Percentiles rank a stretch among this genome's conserved stretches.
These are phyloP conservation scores for Starmerella floris DNA, from an alignment of 805 yeast genomes.

Conservation along the genomic window DNA sequence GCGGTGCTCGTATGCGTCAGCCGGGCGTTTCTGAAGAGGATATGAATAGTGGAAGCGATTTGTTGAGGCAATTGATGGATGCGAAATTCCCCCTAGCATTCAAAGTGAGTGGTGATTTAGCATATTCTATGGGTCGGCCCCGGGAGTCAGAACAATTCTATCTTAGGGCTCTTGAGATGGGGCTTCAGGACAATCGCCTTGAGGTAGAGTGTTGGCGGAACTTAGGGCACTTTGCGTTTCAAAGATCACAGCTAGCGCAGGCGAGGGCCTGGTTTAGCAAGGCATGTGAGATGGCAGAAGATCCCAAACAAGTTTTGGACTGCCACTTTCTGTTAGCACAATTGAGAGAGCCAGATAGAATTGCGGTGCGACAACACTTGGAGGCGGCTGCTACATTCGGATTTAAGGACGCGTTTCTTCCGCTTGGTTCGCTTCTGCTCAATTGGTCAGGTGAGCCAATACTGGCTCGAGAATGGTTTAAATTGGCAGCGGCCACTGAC, in stretches of 20 bases:
- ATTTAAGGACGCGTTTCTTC: slow-evolving; percentile 58
- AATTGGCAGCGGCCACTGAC: slow-evolving; percentile 40
- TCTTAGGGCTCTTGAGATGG: slow-evolving; percentile 39
- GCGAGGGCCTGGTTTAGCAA: slow-evolving; percentile 50
- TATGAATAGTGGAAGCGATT: slow-evolving; percentile 44
- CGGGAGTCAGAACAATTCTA: slow-evolving; percentile 49
- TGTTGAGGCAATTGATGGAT: slow-evolving; percentile 45
- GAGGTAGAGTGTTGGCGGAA: slow-evolving; percentile 61
- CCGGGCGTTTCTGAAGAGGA: slow-evolving; percentile 38
- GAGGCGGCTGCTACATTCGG: slow-evolving; percentile 71
- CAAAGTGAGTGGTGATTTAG: slow-evolving; percentile 68
- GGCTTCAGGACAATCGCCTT: slow-evolving; percentile 34
- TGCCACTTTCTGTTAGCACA: slow-evolving; percentile 71
- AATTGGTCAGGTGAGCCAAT: slow-evolving; percentile 51
- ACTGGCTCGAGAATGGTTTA: slow-evolving; percentile 74
- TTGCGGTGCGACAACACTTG: slow-evolving; percentile 53
- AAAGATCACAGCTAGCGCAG: slow-evolving; percentile 35
- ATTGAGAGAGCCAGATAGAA: slow-evolving; percentile 48
- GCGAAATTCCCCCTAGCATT: slow-evolving; percentile 58
- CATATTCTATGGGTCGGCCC: slow-evolving; percentile 35
- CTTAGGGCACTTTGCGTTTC: slow-evolving; percentile 46
- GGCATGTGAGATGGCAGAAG: slow-evolving; percentile 48
- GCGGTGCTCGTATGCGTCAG: slow-evolving; percentile 48
- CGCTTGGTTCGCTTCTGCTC: slow-evolving; percentile 67
- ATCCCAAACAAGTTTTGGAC: slow-evolving; percentile 39